Percentiles rank a stretch among this genome's conserved stretches.
phyloP scores from a whole-genome alignment of 139 green algal species.

The Chlamydomonas sphaeroides region DNA sequence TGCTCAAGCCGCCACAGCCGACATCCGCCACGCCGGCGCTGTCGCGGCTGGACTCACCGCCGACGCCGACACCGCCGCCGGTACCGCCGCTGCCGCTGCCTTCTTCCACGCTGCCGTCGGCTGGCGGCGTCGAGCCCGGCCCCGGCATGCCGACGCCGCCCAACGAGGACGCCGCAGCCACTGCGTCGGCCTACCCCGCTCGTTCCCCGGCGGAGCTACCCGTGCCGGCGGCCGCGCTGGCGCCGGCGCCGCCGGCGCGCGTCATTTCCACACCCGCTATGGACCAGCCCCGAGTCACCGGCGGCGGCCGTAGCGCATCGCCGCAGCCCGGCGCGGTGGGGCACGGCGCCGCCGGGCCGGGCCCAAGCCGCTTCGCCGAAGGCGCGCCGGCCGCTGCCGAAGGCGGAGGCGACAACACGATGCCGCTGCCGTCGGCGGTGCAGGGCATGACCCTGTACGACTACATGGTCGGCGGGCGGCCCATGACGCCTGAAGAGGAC shows the following conservation, averaged over 20 bases:
- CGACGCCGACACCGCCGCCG: too few species aligned
- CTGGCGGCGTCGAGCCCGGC: too few species aligned
- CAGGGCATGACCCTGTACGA: slow-evolving; percentile 14
- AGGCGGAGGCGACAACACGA: neutral
- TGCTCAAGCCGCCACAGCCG: neutral
- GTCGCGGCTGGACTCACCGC: too few species aligned
- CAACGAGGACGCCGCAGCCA: too few species aligned
- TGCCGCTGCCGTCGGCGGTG: slow-evolving; percentile 8
- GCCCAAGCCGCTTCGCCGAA: neutral
- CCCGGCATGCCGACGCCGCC: too few species aligned
- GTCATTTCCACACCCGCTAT: slow-evolving; percentile 9
- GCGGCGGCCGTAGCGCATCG: neutral
- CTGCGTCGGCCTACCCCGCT: too few species aligned
- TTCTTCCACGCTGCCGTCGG: too few species aligned
- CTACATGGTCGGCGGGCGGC: slow-evolving; percentile 3
- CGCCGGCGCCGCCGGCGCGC: slow-evolving; percentile 6
- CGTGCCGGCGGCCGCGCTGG: neutral
- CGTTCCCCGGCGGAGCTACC: too few species aligned
- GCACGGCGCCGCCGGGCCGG: neutral
- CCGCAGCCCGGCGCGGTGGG: too few species aligned
- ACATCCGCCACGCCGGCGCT: neutral
- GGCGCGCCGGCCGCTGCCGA: neutral
- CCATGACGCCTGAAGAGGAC: slow-evolving; percentile 4
- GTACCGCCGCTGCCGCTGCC: too few species aligned
- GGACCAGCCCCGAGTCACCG: slow-evolving; percentile 5